Conservation (phyloP, 225 moss, liverwort and hornwort genomes). For the Antitrichia curtipendula region DNA sequence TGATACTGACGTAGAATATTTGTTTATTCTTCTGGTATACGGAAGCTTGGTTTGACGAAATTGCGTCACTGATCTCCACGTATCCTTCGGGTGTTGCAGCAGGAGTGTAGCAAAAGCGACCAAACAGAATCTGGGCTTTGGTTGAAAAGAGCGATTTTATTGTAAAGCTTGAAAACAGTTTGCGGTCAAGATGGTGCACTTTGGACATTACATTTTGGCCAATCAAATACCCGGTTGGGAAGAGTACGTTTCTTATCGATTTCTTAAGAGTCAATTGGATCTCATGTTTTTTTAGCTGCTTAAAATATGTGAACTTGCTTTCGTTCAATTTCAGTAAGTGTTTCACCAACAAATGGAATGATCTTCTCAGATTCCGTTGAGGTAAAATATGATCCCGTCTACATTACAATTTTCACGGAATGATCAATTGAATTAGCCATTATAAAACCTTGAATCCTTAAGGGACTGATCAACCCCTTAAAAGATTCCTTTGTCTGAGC, state of each 20-base stretch:
- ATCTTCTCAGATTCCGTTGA: neutral
- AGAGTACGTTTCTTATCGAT: conserved; percentile 14
- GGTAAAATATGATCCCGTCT: neutral
- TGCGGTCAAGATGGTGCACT: conserved; percentile 47
- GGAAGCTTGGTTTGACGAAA: neutral
- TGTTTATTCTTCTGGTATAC: neutral
- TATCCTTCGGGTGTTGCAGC: neutral
- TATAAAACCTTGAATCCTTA: neutral
- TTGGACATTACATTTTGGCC: conserved; percentile 43
- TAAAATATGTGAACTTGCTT: neutral
- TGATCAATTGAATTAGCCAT: neutral
- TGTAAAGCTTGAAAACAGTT: neutral
- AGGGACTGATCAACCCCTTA: neutral
- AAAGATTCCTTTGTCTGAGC: neutral
- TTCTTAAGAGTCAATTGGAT: neutral
- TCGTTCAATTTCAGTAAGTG: neutral
- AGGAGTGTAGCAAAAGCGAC: neutral
- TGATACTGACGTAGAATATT: neutral
- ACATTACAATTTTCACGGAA: neutral
- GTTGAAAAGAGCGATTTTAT: neutral
- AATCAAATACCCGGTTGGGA: conserved; percentile 56
- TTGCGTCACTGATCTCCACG: neutral
- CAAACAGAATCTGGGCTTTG: neutral
- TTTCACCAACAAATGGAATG: neutral
- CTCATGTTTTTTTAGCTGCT: neutral